Evolutionary conservation across 2,329 filamentous ascomycete genomes (phyloP).

Genomic region (Xylaria sp.): DNA sequence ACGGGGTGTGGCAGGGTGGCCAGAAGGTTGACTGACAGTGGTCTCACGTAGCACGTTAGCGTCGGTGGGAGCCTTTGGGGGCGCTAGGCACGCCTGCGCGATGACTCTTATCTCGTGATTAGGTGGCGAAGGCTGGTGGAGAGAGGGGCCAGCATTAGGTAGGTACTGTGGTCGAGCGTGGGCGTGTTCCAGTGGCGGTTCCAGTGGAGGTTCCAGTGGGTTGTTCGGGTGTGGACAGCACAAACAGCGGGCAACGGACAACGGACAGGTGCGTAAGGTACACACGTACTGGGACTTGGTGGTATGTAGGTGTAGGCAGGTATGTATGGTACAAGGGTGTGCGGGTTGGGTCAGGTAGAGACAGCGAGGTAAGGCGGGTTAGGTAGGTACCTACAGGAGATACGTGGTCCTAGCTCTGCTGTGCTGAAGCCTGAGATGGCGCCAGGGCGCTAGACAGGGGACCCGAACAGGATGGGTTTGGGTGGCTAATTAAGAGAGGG

Average conservation of each 20-base stretch:
- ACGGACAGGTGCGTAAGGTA: too few relatives aligned
- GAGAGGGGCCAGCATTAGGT: conserved; percentile 17
- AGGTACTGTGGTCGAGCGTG: conserved; percentile 30
- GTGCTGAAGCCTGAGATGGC: conserved; percentile 28
- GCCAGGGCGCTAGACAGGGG: conserved; percentile 22
- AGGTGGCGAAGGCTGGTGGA: conserved; percentile 44
- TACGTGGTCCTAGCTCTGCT: conserved; percentile 30
- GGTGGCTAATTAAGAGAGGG: conserved; percentile 29
- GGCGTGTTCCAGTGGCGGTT: conserved; percentile 16
- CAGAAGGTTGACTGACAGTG: conserved; percentile 33
- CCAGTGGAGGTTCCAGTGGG: too few relatives aligned
- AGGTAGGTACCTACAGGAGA: too few relatives aligned
- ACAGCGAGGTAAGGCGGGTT: too few relatives aligned
- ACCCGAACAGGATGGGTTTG: conserved; percentile 18
- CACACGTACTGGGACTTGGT: too few relatives aligned
- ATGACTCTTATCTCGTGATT: conserved; percentile 44
- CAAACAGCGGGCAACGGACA: too few relatives aligned
- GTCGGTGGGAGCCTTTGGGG: conserved; percentile 33
- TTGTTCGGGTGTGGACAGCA: too few relatives aligned
- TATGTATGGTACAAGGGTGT: conserved; percentile 13
- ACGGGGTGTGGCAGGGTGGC: conserved; percentile 33
- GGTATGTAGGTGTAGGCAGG: too few relatives aligned
- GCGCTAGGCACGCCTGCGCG: conserved; percentile 36
- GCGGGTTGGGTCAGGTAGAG: too few relatives aligned
- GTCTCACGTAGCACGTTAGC: conserved; percentile 25